A percentile compares a stretch with the other conserved stretches of the same genome.
phyloP scores from a whole-genome alignment of 768 basidiomycete species.

The Kwoniella dejecticola region DNA sequence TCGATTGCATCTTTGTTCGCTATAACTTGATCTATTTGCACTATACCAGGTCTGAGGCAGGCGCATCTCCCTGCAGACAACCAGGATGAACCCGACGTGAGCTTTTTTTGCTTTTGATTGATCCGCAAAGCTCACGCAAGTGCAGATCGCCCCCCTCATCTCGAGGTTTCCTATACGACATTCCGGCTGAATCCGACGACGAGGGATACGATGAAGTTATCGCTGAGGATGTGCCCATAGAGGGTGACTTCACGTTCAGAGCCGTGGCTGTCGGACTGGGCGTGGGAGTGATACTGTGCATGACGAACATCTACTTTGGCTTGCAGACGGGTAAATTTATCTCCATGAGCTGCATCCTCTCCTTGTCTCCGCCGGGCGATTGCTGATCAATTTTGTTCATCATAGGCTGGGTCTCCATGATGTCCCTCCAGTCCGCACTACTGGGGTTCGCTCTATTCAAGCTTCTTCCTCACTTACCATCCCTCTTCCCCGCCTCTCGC shows the following conservation, averaged over 20 bases:
- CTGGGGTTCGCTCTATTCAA: constrained; percentile 83
- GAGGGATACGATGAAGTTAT: constrained; percentile 18
- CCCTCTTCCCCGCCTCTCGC: constrained; percentile 38
- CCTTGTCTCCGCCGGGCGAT: no score
- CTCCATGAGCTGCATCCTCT: no score
- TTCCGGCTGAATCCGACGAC: constrained; percentile 23
- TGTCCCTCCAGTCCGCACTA: constrained; percentile 91
- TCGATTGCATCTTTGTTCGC: no score
- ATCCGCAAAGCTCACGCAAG: no score
- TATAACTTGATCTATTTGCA: no score
- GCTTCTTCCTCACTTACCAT: constrained; percentile 58
- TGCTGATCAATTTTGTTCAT: no score
- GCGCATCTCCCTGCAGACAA: no score
- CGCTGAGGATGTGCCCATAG: constrained; percentile 27
- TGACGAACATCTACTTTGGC: constrained; percentile 71
- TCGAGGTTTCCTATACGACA: constrained; percentile 1
- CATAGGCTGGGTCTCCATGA: constrained; percentile 59
- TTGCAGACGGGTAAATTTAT: constrained; percentile 39
- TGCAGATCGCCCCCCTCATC: constrained; percentile 18
- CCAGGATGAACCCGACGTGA: constrained; percentile 22
- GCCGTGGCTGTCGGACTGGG: constrained; percentile 76
- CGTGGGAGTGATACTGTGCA: constrained; percentile 63
- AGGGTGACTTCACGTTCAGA: constrained; percentile 54
- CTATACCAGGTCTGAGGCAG: no score
- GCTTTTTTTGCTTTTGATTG: neutral